Conservation (phyloP, 1,284 basidiomycete genomes). For the Microbotryum saponariae region DNA sequence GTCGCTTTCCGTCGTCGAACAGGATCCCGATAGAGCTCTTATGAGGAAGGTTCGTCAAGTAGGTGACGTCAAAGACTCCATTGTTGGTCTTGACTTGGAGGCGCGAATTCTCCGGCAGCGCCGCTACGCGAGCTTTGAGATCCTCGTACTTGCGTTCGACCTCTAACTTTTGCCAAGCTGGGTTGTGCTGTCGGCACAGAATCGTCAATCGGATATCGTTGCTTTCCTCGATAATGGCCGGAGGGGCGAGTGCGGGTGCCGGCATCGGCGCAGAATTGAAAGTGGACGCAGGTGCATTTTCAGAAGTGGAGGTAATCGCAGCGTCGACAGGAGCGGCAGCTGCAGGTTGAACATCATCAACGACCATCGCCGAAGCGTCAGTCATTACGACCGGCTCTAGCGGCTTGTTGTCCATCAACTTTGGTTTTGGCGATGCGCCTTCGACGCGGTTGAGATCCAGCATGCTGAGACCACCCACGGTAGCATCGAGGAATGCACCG, state of each 20-base stretch:
- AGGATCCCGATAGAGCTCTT: conserved; percentile 63
- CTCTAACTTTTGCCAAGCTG: conserved; percentile 63
- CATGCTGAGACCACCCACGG: conserved; percentile 43
- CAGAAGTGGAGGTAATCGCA: too few species aligned
- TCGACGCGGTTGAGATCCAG: conserved; percentile 6
- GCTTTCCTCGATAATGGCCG: conserved; percentile 9
- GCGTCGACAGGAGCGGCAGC: not conserved
- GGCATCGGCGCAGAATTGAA: not conserved
- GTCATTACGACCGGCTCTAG: conserved; percentile 43
- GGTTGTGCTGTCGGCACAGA: conserved; percentile 29
- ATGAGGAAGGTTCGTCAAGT: conserved; percentile 61
- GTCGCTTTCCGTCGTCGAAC: conserved; percentile 54
- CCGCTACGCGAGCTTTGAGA: conserved; percentile 54
- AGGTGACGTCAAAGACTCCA: conserved; percentile 69
- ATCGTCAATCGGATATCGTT: conserved; percentile 20
- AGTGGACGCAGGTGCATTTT: not conserved
- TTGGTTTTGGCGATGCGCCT: conserved; percentile 48
- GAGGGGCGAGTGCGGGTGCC: not conserved
- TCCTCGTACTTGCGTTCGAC: conserved; percentile 52
- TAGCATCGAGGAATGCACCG: conserved; percentile 55
- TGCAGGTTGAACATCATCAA: not conserved
- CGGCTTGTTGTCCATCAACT: conserved; percentile 31
- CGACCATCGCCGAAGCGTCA: not conserved
- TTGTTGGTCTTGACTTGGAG: conserved; percentile 71
- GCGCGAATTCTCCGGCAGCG: conserved; percentile 57